Percentiles rank a stretch among this genome's conserved stretches.
phyloP scores from a whole-genome alignment of 495 filamentous ascomycete genomes.

The Friedmanniomyces simplex region DNA sequence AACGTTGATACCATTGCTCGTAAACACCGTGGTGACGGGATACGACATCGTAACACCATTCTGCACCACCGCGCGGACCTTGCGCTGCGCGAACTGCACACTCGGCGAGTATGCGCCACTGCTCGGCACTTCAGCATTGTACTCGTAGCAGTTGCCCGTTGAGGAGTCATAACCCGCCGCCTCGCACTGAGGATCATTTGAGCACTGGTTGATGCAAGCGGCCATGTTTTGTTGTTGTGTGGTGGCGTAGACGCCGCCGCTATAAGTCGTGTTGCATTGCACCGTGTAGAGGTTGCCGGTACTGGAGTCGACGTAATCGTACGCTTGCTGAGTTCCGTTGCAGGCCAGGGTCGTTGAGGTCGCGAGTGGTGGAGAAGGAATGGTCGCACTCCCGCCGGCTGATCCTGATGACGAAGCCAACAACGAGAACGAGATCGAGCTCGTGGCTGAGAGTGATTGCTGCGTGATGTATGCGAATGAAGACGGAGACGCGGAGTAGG shows the following conservation, averaged over 20 bases:
- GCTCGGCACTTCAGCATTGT: not conserved
- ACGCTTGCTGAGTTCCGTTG: not conserved
- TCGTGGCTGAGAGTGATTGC: no score
- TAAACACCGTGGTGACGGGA: not conserved
- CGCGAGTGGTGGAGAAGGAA: not conserved
- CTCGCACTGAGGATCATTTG: not conserved
- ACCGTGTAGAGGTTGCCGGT: not conserved
- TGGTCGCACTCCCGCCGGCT: not conserved
- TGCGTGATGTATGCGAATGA: no score
- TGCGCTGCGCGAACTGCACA: not conserved
- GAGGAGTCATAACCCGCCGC: not conserved
- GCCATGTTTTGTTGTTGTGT: not conserved
- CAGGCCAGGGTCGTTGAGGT: not conserved
- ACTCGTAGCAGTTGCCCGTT: slow-evolving; percentile 4
- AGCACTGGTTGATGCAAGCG: slow-evolving; percentile 1
- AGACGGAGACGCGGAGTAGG: no score
- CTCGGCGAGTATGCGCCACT: slow-evolving; percentile 2
- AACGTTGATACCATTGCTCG: not conserved
- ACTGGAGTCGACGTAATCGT: not conserved
- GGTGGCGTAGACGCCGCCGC: not conserved
- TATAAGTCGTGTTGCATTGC: slow-evolving; percentile 7
- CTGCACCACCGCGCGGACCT: not conserved
- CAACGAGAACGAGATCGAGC: no score
- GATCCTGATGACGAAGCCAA: not conserved
- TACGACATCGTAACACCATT: not conserved